phyloP scores from a whole-genome alignment of 2,329 filamentous ascomycete species.

The Fusarium torreyae region DNA sequence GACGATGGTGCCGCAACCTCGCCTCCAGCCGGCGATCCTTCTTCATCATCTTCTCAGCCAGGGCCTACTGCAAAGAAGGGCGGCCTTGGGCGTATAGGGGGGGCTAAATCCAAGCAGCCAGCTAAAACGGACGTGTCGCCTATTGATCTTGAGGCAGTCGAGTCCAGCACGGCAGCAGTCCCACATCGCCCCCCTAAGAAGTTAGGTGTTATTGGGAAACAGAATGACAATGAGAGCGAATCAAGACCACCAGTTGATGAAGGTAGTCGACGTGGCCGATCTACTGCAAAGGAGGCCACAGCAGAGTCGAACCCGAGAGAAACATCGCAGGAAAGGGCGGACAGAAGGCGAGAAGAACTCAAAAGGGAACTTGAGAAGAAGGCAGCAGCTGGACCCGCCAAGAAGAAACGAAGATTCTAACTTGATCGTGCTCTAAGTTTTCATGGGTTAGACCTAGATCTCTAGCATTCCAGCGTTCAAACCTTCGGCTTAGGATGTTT shows the following conservation, averaged over 20 bases:
- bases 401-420: slow-evolving; percentile 71
- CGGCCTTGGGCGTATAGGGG: slow-evolving; percentile 61
- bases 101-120: slow-evolving; percentile 43
- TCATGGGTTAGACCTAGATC: background rate
- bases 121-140: slow-evolving; percentile 15
- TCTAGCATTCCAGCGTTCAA: too few relatives aligned
- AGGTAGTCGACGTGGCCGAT: slow-evolving; percentile 43
- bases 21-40: slow-evolving; percentile 31
- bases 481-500: background rate
- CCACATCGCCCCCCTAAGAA: slow-evolving; percentile 42
- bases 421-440: background rate
- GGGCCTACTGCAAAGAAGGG: slow-evolving; percentile 50
- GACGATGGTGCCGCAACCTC: slow-evolving; percentile 51
- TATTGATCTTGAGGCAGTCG: slow-evolving; percentile 19
- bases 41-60: slow-evolving; percentile 43
- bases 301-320: slow-evolving; percentile 56
- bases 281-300: slow-evolving; percentile 40
- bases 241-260: slow-evolving; percentile 26
- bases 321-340: slow-evolving; percentile 63
- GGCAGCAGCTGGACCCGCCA: slow-evolving; percentile 64
- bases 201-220: slow-evolving; percentile 57
- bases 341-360: slow-evolving; percentile 66
- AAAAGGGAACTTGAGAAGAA: slow-evolving; percentile 66
- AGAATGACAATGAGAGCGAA: slow-evolving; percentile 30
- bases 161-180: slow-evolving; percentile 16